These are phyloP conservation scores for Cyclospora cayetanensis DNA, from an alignment of 169 alveolate genomes.

Conservation along the genomic window DNA sequence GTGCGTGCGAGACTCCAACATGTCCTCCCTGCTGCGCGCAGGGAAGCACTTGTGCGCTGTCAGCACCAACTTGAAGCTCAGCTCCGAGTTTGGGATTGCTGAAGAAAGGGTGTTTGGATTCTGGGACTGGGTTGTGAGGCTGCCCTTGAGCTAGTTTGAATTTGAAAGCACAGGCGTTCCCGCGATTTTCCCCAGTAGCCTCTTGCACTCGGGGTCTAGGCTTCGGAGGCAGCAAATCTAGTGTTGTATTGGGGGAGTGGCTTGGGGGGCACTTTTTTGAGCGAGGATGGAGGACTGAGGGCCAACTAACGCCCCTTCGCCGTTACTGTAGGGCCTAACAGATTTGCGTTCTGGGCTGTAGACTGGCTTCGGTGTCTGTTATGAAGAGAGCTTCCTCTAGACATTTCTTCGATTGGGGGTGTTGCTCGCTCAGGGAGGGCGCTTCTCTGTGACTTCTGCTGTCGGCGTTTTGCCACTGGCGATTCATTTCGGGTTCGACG, in stretches of 20 bases:
- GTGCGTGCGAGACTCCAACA: not conserved
- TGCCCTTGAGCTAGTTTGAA: not conserved
- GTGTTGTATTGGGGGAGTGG: too few species aligned
- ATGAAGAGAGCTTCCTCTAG: too few species aligned
- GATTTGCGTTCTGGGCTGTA: too few species aligned
- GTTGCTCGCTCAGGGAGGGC: conserved; percentile 85
- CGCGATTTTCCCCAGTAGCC: not conserved
- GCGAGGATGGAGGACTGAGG: too few species aligned
- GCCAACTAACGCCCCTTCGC: too few species aligned
- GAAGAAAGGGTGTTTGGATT: conserved; percentile 96
- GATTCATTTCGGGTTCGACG: conserved; percentile 92
- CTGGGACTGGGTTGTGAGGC: conserved; percentile 98
- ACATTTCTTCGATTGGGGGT: too few species aligned
- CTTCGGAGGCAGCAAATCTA: too few species aligned
- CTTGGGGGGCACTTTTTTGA: too few species aligned
- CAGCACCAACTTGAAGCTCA: conserved; percentile 92
- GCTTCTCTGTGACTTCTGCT: conserved; percentile 98
- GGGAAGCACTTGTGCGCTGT: conserved; percentile 94
- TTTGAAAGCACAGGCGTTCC: not conserved
- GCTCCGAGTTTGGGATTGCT: conserved; percentile 94
- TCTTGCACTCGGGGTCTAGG: not conserved
- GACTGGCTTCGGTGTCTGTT: too few species aligned
- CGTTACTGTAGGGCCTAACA: too few species aligned
- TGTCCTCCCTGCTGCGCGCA: conserved; percentile 38
- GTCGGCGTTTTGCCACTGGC: conserved; percentile 98